Conservation (phyloP, 1,284 basidiomycete species). For the Ganoderma boninense region DNA sequence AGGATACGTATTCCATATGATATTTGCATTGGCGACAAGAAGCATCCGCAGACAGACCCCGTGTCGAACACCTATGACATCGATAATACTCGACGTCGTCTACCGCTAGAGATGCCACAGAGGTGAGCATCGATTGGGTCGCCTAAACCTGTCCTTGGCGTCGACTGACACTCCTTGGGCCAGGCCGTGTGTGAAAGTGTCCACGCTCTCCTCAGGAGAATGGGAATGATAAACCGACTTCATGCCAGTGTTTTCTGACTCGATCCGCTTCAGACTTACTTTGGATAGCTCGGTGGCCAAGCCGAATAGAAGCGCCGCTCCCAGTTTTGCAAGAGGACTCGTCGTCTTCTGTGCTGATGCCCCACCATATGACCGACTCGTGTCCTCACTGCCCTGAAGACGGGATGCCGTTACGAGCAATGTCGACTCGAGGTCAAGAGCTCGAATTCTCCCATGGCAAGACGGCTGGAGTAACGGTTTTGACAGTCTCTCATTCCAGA, state of each 20-base stretch:
- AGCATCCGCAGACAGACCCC: background rate
- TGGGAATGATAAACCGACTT: too few relatives aligned
- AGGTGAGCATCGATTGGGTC: background rate
- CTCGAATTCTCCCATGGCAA: background rate
- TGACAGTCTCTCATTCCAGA: background rate
- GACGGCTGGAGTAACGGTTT: background rate
- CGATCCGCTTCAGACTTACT: background rate
- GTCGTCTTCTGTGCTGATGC: background rate
- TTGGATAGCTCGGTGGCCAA: background rate
- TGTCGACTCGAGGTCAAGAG: background rate
- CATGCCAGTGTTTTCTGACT: background rate
- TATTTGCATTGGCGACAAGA: background rate
- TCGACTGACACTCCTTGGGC: background rate
- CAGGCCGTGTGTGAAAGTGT: too few relatives aligned
- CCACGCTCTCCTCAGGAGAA: too few relatives aligned
- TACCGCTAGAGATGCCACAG: background rate
- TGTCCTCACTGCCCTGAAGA: background rate
- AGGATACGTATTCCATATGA: background rate
- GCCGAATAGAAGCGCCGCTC: background rate
- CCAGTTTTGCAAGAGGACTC: background rate
- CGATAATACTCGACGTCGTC: background rate
- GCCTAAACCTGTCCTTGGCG: background rate
- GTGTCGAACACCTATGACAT: background rate
- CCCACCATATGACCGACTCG: background rate
- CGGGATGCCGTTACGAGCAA: background rate